Conservation (phyloP, 2,329 filamentous ascomycete genomes). For the Stagonosporopsis vannaccii region DNA sequence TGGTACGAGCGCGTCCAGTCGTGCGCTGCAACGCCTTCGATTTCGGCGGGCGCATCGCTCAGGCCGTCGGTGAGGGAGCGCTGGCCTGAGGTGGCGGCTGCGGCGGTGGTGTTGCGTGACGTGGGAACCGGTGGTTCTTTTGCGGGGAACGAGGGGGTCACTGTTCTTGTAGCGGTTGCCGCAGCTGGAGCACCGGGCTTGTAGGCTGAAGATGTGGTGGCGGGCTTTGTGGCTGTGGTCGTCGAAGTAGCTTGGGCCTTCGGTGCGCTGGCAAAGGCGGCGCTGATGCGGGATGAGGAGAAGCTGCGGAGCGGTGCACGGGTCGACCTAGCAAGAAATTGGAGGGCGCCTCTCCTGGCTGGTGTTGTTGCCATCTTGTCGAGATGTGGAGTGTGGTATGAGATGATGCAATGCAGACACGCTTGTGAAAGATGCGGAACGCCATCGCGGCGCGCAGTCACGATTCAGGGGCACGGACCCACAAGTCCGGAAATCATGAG, state of each 20-base stretch:
- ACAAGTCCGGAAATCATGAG: neutral
- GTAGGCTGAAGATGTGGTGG: slow-evolving; percentile 17
- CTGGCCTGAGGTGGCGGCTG: slow-evolving; percentile 33
- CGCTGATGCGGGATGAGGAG: slow-evolving; percentile 27
- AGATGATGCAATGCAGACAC: slow-evolving; percentile 7
- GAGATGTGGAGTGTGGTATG: neutral
- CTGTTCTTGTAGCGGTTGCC: slow-evolving; percentile 34
- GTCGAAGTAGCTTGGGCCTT: slow-evolving; percentile 25
- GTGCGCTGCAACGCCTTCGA: slow-evolving; percentile 62
- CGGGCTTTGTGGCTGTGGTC: slow-evolving; percentile 25
- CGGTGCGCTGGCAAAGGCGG: slow-evolving; percentile 35
- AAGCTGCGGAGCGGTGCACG: slow-evolving; percentile 32
- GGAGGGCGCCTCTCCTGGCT: slow-evolving; percentile 29
- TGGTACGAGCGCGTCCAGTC: slow-evolving; percentile 89
- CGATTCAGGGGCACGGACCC: slow-evolving; percentile 11
- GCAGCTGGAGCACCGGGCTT: slow-evolving; percentile 15
- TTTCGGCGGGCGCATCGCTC: slow-evolving; percentile 56
- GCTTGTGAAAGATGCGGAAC: slow-evolving; percentile 3
- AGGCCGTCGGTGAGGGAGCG: slow-evolving; percentile 60
- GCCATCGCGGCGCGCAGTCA: slow-evolving; percentile 17
- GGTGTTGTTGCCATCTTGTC: slow-evolving; percentile 32
- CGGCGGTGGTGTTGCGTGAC: slow-evolving; percentile 36
- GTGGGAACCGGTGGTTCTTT: slow-evolving; percentile 47
- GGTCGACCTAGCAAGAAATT: slow-evolving; percentile 25
- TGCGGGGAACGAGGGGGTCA: slow-evolving; percentile 35